phyloP scores from a whole-genome alignment of 164 flowering plant species.

The Warburgia ugandensis region DNA sequence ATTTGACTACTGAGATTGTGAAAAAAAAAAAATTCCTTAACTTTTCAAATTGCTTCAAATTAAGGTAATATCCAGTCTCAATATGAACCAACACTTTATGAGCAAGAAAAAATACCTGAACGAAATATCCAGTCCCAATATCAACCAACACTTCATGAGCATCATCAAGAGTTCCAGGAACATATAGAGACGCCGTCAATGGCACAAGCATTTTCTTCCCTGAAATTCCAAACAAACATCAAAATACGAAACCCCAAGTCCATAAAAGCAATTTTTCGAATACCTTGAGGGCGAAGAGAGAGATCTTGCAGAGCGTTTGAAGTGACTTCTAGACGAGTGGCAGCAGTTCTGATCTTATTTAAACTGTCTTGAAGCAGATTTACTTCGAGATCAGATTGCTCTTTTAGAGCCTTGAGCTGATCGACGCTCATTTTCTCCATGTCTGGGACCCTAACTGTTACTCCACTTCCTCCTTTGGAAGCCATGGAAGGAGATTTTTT shows the following conservation, averaged over 20 bases:
- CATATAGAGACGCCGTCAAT: conserved; percentile 90
- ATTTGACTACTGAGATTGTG: no score
- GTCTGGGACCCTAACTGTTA: conserved; percentile 17
- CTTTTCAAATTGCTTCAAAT: no score
- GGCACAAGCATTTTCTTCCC: conserved; percentile 89
- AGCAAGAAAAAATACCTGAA: conserved; percentile 38
- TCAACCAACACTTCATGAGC: conserved; percentile 82
- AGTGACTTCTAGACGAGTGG: conserved; percentile 75
- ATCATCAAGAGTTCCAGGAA: conserved; percentile 79
- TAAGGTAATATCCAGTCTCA: no score
- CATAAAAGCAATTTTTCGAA: not conserved
- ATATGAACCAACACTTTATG: no score
- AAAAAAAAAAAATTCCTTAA: no score
- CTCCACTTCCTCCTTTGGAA: not conserved
- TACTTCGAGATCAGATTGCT: conserved; percentile 81
- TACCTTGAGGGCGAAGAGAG: conserved; percentile 80
- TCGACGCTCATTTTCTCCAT: conserved; percentile 83
- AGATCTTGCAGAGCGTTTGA: conserved; percentile 74
- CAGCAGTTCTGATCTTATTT: conserved; percentile 84
- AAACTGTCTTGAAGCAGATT: conserved; percentile 90
- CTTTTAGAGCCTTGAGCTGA: conserved; percentile 72
- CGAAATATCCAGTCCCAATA: conserved; percentile 93
- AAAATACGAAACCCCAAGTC: not conserved
- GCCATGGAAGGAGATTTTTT: not conserved
- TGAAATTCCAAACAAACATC: conserved; percentile 3